Conservation (phyloP, 1,284 basidiomycete genomes). For the Cryptococcus sp. region DNA sequence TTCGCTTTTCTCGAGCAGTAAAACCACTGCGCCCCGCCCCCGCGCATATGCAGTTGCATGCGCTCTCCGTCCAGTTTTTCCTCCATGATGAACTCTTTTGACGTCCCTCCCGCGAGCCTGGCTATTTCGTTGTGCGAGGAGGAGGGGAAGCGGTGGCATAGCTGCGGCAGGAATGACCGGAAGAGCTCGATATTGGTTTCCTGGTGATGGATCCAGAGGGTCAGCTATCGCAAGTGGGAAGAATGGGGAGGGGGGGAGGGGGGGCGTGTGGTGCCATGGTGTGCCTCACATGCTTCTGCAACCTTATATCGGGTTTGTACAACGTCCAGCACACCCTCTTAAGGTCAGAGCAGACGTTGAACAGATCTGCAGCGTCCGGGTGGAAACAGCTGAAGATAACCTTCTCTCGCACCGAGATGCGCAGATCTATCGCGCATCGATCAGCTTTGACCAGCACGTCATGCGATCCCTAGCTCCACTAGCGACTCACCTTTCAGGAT, state of each 20-base stretch:
- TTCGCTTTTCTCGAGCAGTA: slow-evolving; percentile 92
- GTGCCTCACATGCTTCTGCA: slow-evolving; percentile 54
- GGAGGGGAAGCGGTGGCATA: slow-evolving; percentile 76
- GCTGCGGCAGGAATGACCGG: slow-evolving; percentile 82
- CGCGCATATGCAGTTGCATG: slow-evolving; percentile 87
- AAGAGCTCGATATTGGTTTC: slow-evolving; percentile 78
- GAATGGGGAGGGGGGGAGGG: neutral
- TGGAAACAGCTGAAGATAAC: slow-evolving; percentile 84
- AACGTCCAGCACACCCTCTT: slow-evolving; percentile 74
- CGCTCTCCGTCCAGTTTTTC: slow-evolving; percentile 95
- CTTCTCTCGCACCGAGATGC: slow-evolving; percentile 60
- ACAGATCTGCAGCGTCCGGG: slow-evolving; percentile 82
- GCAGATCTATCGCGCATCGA: slow-evolving; percentile 42
- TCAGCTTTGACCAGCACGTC: neutral
- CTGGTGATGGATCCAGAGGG: slow-evolving; percentile 51
- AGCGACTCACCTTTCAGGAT: slow-evolving; percentile 67
- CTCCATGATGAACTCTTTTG: slow-evolving; percentile 75
- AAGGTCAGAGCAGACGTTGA: slow-evolving; percentile 90
- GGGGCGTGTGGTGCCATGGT: neutral
- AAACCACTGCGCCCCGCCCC: slow-evolving; percentile 68
- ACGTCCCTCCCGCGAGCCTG: slow-evolving; percentile 66
- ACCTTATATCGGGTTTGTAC: slow-evolving; percentile 45
- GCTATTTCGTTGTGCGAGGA: slow-evolving; percentile 73
- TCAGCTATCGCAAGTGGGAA: neutral
- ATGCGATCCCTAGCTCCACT: neutral